Base-by-base conservation (phyloP, 2,329 filamentous ascomycete species). In the Cordyceps militaris region DNA sequence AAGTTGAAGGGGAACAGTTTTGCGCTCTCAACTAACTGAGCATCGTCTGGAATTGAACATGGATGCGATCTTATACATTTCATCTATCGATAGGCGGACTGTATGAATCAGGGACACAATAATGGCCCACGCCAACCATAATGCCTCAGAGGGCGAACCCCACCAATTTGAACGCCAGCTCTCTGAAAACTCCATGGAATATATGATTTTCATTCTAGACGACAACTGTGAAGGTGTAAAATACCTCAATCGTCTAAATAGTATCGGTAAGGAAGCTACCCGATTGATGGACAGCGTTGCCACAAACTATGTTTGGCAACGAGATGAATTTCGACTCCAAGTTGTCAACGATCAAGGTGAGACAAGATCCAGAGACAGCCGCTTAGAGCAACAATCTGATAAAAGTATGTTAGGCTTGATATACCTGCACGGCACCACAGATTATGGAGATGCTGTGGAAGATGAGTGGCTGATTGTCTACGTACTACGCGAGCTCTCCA, bases 391-490 rank as follows among this genome's bases (percentile, higher is more conserved):
- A 55, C 7, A 2, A 23, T 19, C 9, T 62, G 3, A 62, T 58
- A 44, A 57, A 34, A 53, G 24, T 47, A 38, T 40, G 38, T 42
- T 13, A 80, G 80, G 78, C 1, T 67, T 83, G 9, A 67, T 77
- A n/a, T 85, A 86, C 62, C 79, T 99, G 6, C 81, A 84, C 61
- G 93, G 93, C 21, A 77, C 79, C 53, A 94, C 91, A 1, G 89
- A 93, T 69, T 97, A 91, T 66, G 92, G 93, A 9, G 95, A 99
- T 71, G 94, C 91, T 0, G 86, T 97, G 4, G 93, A 96, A 67
- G 94, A 99, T 66, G 95, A 99, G 75, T 99, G 94, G 95, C 81
- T 97, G 6, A 86, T 97, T 60, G 92, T 97, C 21, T 96, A 92
- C 73, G 75, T 97, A 5, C 77, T 99, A 30, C 84, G 89, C 46